These are phyloP conservation scores for Aspergillus leporis DNA, from an alignment of 495 filamentous ascomycete species.

Conservation along the genomic window DNA sequence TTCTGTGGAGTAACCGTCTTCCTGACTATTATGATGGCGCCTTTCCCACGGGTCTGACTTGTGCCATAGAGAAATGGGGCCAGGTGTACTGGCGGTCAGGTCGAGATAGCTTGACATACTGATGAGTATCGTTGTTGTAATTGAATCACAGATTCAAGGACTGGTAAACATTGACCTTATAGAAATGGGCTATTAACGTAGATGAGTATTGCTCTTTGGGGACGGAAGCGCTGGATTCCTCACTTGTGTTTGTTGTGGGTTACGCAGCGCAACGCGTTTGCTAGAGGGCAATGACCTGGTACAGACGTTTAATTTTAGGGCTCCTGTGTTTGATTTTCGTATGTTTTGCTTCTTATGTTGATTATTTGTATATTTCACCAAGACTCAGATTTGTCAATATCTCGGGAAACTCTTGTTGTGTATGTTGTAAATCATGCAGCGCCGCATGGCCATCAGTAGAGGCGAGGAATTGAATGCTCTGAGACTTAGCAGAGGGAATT, in stretches of 20 bases:
- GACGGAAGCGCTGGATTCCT: not conserved
- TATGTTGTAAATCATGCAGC: not conserved
- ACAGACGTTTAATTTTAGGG: not conserved
- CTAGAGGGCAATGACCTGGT: not conserved
- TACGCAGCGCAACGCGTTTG: not conserved
- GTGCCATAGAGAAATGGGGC: not conserved
- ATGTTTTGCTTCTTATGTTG: not conserved
- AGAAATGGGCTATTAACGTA: not conserved
- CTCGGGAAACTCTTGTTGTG: not conserved
- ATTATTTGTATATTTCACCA: not conserved
- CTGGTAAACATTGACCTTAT: not conserved
- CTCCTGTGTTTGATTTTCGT: not conserved
- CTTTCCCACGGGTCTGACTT: not conserved
- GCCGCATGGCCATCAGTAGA: not conserved
- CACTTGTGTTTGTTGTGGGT: not conserved
- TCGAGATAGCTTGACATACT: not conserved
- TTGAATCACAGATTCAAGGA: not conserved
- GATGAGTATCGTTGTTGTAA: not conserved
- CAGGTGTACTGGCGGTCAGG: not conserved
- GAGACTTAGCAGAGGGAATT: not conserved
- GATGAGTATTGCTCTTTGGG: not conserved
- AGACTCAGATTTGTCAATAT: not conserved
- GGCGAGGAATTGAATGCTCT: not conserved
- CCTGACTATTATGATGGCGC: not conserved
- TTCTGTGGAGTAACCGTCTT: slow-evolving; percentile 12